These are phyloP conservation scores for Backusella tuberculispora DNA, from an alignment of 192 early-diverging fungal species.

Conservation along the genomic window DNA sequence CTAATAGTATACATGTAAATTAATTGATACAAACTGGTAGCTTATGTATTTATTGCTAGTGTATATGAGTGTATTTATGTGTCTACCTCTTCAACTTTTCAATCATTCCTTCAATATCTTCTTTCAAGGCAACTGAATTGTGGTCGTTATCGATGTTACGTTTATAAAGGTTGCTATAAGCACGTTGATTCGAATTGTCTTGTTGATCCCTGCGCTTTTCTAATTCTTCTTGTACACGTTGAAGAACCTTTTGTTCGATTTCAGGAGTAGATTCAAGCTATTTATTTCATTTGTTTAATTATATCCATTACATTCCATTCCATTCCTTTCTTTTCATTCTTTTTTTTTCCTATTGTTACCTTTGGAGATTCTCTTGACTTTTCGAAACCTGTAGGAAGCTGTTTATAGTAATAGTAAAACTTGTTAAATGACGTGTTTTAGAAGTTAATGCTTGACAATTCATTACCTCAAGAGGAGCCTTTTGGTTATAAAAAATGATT, in stretches of 20 bases:
- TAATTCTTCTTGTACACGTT: slow-evolving; percentile 40
- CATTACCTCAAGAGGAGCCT: slow-evolving; percentile 38
- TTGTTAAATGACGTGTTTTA: neutral
- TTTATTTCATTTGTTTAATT: neutral
- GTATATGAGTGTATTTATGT: too few species aligned
- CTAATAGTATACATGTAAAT: neutral
- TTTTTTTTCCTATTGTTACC: neutral
- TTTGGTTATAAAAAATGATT: slow-evolving; percentile 40
- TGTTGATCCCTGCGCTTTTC: slow-evolving; percentile 27
- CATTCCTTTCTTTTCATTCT: neutral
- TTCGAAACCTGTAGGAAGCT: slow-evolving; percentile 41
- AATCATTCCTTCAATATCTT: slow-evolving; percentile 42
- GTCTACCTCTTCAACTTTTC: slow-evolving; percentile 35
- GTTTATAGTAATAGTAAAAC: neutral
- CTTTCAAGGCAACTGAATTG: slow-evolving; percentile 32
- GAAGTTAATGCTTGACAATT: too few species aligned
- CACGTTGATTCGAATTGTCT: slow-evolving; percentile 25
- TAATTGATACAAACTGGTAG: neutral
- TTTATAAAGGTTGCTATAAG: slow-evolving; percentile 23
- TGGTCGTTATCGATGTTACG: slow-evolving; percentile 38
- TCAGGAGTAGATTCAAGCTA: slow-evolving; percentile 26
- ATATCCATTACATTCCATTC: too few species aligned
- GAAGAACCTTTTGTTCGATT: slow-evolving; percentile 35
- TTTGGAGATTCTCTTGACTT: slow-evolving; percentile 34
- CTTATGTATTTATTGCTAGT: neutral